A percentile compares a stretch with the other conserved stretches of the same genome.
phyloP scores from a whole-genome alignment of 176 grass and related monocot genomes.

The Puya raimondii region DNA sequence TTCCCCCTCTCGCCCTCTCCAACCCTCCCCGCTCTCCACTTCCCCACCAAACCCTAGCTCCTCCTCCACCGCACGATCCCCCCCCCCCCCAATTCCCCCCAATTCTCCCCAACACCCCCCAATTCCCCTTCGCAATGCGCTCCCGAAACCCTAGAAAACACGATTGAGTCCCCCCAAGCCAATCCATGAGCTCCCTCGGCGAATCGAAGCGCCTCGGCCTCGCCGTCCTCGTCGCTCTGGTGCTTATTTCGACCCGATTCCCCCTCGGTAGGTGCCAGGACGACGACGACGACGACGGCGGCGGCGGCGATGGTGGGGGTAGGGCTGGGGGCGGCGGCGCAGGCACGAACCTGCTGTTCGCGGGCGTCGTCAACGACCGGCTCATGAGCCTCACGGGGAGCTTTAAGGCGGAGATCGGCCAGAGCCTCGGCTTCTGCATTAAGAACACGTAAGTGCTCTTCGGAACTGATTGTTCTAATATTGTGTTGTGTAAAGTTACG shows the following conservation, averaged over 20 bases:
- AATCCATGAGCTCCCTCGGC: not conserved
- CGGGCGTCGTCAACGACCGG: constrained; percentile 20
- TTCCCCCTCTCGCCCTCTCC: not conserved
- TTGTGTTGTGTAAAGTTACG: not conserved
- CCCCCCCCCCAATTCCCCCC: not conserved
- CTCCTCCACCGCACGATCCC: too few species aligned
- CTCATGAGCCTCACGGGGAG: constrained; percentile 36
- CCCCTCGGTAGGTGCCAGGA: constrained; percentile 5
- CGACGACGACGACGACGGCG: constrained; percentile 4
- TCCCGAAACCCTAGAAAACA: not conserved
- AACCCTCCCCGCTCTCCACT: not conserved
- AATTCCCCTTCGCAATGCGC: not conserved
- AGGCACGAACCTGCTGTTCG: constrained; percentile 12
- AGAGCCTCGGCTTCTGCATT: constrained; percentile 64
- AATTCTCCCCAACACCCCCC: not conserved
- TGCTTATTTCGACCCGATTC: constrained; percentile 11
- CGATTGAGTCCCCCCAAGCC: too few species aligned
- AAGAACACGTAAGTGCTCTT: constrained; percentile 40
- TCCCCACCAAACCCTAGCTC: not conserved
- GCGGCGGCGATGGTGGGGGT: not conserved
- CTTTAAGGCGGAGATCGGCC: constrained; percentile 36
- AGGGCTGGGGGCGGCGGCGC: constrained; percentile 14
- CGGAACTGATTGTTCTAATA: not conserved
- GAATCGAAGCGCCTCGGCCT: not conserved
- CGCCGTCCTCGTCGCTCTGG: not conserved